Conservation (phyloP, 306 rosid species). For the Cicer yamashitae region DNA sequence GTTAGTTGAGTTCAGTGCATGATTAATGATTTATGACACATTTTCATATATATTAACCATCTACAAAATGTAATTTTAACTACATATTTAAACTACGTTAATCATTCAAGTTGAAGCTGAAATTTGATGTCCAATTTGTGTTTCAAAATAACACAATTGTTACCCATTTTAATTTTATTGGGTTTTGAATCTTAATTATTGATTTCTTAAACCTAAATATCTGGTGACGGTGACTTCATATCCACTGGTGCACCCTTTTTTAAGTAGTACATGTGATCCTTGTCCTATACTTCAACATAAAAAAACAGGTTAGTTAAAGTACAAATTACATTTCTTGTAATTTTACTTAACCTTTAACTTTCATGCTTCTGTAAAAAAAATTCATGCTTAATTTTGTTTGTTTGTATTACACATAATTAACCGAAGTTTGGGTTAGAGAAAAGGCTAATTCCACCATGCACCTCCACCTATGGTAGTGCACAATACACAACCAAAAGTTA, state of each 20-base stretch:
- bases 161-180: not conserved
- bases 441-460: not conserved
- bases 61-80: too few relatives aligned
- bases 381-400: not conserved
- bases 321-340: too few relatives aligned
- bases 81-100: too few relatives aligned
- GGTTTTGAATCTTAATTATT: not conserved
- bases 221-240: not conserved
- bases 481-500: not conserved
- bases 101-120: too few relatives aligned
- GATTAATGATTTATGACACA: too few relatives aligned
- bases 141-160: too few relatives aligned
- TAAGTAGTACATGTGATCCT: not conserved
- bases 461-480: not conserved
- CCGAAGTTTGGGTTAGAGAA: not conserved
- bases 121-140: too few relatives aligned
- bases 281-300: too few relatives aligned
- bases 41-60: too few relatives aligned
- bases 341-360: not conserved
- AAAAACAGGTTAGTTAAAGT: too few relatives aligned
- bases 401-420: not conserved
- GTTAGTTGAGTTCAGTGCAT: too few relatives aligned
- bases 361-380: not conserved
- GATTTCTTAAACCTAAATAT: not conserved
- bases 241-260: not conserved